Evolutionary conservation across 345 rosid genomes (phyloP), one percentile per base, ranked within the genome.

Genomic region (Linum trigynum): DNA sequence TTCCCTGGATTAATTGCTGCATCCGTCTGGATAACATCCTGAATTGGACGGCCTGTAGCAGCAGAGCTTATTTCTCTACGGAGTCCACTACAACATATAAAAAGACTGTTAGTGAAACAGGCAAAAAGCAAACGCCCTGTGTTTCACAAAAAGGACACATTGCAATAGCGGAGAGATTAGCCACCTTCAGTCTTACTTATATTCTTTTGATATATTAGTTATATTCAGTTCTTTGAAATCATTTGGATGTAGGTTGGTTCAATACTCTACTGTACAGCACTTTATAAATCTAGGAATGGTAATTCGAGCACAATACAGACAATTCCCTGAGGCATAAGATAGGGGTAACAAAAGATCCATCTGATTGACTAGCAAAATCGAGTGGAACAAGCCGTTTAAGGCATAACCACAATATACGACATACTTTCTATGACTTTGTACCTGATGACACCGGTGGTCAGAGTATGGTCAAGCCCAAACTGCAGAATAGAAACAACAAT

Each of bases 1-100:
- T 92, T 90, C 32, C 98, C 97, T 61, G 98, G 98, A 75, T 92
- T 92, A 66, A 92, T 92, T 37, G 97, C 96, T 57, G 98, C 97
- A 84, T 92, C 98, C 7, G 94, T 92, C 75, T 92, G 97, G 80
- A 92, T 90, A 64, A 92, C 97, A 78, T 92, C 97, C 78, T 92
- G 97, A 75, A 92, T 92, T n/a, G 98, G 97, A 66, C 96, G 97
- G 62, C 97, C 97, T 0, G 96, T 92, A 10, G 98, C 98, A 67
- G 98, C 98, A 69, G 96, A 90, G 79, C 96, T 92, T 67, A 92
- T 92, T 76, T 92, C 97, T 74, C 98, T 84, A 14, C 92, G 88
- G 39, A 90, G 90, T 38, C 98, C 98, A 71, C 98, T 90, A 73
- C 42, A 77, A 39, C 55, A 7, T 68, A 65, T 41, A 79, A 66